Base-by-base conservation (phyloP, 768 basidiomycete species). In the Mycena filopes region DNA sequence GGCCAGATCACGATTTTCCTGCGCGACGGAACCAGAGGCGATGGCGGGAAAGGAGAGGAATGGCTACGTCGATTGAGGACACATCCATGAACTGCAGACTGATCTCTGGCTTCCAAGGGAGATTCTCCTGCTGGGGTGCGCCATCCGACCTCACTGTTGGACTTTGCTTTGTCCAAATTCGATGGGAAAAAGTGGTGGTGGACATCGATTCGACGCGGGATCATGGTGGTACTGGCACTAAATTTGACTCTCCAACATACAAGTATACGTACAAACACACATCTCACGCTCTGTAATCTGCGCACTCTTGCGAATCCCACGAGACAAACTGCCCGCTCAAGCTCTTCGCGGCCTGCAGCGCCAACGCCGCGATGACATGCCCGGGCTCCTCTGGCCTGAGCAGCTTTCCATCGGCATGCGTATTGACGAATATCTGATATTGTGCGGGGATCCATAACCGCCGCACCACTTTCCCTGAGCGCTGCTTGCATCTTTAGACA, bases 241-340 rank as follows among this genome's bases (percentile, higher is more conserved):
- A 33, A 20, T 29, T 31, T 18, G 28, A 33, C n/a, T 10, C 50
- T 29, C 33, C 42, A 47, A 11, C 38, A 54, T 61, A 61, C 43
- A 55, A n/a, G 49, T 50, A 26, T 53, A 54, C 48, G 28, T 36
- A 36, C 36, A 11, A 11, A 36, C 36, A 56, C 26, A 51, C 28
- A 15, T 36, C 51, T 55, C 48, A 66, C 25, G 6, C 47, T 40
- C 84, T 80, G 75, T 86, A 91, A 11, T 82, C 79, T 72, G 79
- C 81, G 76, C 91, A 92, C 66, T 86, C 86, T 26, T 89, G 88
- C 25, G 86, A 84, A 71, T 93, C 86, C 93, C 95, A 97, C 71
- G 82, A 88, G 58, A 96, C 80, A 73, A 95, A 98, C 71, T 88
- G 79, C 25, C 96, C 96, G 57, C 83, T 91, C 43, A 94, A 74